A percentile compares a stretch with the other conserved stretches of the same genome.
Evolutionary conservation across 768 basidiomycete species (phyloP).

Genomic region (Serendipita sp.): DNA sequence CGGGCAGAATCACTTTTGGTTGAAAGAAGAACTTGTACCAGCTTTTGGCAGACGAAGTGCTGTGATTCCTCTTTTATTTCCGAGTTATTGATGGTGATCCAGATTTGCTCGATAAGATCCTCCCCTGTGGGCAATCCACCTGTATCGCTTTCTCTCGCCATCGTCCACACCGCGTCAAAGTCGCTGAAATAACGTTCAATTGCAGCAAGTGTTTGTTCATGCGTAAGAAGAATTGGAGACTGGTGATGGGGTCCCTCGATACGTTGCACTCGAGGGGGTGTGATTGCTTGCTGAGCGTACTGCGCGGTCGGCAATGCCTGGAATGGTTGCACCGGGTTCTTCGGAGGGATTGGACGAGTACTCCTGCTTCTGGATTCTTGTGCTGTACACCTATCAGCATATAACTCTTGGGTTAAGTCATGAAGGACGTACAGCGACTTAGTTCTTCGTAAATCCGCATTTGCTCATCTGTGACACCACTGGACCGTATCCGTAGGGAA

Average conservation of each 20-base stretch:
- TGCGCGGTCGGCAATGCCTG: not conserved
- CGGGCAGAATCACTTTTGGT: slow-evolving; percentile 73
- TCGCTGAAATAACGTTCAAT: slow-evolving; percentile 6
- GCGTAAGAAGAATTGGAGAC: not conserved
- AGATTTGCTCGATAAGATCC: slow-evolving; percentile 4
- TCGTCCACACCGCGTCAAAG: not conserved
- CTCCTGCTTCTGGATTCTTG: slow-evolving; percentile 2
- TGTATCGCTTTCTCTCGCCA: not conserved
- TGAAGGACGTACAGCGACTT: slow-evolving; percentile 27
- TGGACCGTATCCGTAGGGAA: slow-evolving; percentile 67
- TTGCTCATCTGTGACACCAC: slow-evolving; percentile 70
- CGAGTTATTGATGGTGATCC: slow-evolving; percentile 4
- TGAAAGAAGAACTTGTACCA: slow-evolving; percentile 66
- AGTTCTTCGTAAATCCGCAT: slow-evolving; percentile 92
- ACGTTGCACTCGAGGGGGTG: not conserved
- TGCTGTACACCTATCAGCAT: not conserved
- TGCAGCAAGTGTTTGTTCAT: not conserved
- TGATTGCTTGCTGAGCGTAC: not conserved
- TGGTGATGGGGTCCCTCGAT: not conserved
- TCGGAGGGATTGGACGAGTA: not conserved
- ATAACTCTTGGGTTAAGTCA: not conserved
- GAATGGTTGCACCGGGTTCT: not conserved
- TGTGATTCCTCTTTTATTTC: slow-evolving; percentile 57
- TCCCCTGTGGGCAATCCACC: not conserved
- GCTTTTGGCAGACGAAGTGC: slow-evolving; percentile 65